Evolutionary conservation across 2,329 filamentous ascomycete genomes (phyloP).

Genomic region (Ophioceras dolichostomum): DNA sequence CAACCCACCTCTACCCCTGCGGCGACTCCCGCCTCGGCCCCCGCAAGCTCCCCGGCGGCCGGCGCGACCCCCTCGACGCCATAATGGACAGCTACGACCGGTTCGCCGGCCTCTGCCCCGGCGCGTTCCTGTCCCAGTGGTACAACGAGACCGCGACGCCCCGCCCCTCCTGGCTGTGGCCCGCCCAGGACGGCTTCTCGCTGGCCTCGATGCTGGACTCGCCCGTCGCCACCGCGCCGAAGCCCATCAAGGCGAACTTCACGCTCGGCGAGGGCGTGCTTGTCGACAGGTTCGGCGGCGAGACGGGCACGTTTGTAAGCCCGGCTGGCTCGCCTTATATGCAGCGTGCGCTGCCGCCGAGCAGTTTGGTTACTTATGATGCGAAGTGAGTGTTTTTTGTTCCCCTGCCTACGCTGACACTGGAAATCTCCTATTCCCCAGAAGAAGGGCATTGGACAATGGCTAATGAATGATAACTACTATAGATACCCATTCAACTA

Average conservation of each 20-base stretch:
- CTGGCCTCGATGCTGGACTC: too few relatives aligned
- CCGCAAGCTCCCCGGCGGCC: constrained; percentile 16
- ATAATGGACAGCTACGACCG: constrained; percentile 17
- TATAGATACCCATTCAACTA: constrained; percentile 32
- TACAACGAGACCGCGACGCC: constrained; percentile 10
- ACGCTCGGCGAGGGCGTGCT: constrained; percentile 25
- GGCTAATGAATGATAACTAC: background rate
- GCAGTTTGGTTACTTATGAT: constrained; percentile 22
- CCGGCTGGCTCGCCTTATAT: constrained; percentile 32
- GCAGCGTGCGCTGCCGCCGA: constrained; percentile 32
- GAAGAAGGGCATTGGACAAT: background rate
- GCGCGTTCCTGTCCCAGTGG: constrained; percentile 23
- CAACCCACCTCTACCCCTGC: constrained; percentile 18
- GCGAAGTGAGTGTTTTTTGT: constrained; percentile 8
- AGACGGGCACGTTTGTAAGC: constrained; percentile 27
- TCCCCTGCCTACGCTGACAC: background rate
- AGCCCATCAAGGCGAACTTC: constrained; percentile 26
- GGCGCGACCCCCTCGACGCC: constrained; percentile 18
- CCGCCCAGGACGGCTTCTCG: constrained; percentile 27
- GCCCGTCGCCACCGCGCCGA: constrained; percentile 17
- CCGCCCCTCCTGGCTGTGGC: constrained; percentile 20
- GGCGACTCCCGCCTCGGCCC: constrained; percentile 25
- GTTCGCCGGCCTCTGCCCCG: constrained; percentile 25
- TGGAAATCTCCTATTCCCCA: too few relatives aligned
- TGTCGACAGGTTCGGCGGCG: constrained; percentile 34